Evolutionary conservation across 2,329 filamentous ascomycete genomes (phyloP).

Genomic region (Aschersonia sp.): DNA sequence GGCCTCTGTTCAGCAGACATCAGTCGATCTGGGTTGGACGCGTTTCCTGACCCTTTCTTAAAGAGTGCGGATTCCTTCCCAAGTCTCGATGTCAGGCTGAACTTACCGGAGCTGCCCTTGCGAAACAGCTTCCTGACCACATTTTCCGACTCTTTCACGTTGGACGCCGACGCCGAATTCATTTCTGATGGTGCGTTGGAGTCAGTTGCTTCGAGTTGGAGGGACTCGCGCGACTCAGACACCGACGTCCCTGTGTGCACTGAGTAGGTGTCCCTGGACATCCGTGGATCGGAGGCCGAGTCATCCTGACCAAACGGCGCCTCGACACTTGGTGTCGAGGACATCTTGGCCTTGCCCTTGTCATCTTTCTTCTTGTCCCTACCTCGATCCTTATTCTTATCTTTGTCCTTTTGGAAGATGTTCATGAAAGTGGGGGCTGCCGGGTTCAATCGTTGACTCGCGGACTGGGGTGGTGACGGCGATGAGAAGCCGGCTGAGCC

Average conservation of each 20-base stretch:
- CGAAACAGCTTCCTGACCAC: conserved; percentile 47
- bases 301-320: conserved; percentile 23
- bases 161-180: conserved; percentile 21
- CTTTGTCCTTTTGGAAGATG: conserved; percentile 37
- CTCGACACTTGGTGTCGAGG: conserved; percentile 23
- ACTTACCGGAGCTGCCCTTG: conserved; percentile 52
- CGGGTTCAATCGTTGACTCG: conserved; percentile 61
- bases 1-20: conserved; percentile 37
- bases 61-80: conserved; percentile 40
- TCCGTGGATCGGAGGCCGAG: conserved; percentile 36
- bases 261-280: conserved; percentile 41
- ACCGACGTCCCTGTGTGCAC: conserved; percentile 44
- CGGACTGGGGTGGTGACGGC: conserved; percentile 18
- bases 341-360: conserved; percentile 23
- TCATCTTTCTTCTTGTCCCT: conserved; percentile 17
- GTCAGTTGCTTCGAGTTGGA: conserved; percentile 36
- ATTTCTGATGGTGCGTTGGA: conserved; percentile 45
- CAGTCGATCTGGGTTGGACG: conserved; percentile 42
- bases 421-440: conserved; percentile 78
- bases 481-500: conserved; percentile 6
- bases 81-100: conserved; percentile 42
- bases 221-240: conserved; percentile 45
- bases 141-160: conserved; percentile 37
- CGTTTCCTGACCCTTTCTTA: conserved; percentile 45
- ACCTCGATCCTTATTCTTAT: conserved; percentile 19